A percentile compares a stretch with the other conserved stretches of the same genome.
These are phyloP conservation scores for Xerocomus cyaneibrunnescens DNA, from an alignment of 1,284 basidiomycete genomes.

Conservation along the genomic window DNA sequence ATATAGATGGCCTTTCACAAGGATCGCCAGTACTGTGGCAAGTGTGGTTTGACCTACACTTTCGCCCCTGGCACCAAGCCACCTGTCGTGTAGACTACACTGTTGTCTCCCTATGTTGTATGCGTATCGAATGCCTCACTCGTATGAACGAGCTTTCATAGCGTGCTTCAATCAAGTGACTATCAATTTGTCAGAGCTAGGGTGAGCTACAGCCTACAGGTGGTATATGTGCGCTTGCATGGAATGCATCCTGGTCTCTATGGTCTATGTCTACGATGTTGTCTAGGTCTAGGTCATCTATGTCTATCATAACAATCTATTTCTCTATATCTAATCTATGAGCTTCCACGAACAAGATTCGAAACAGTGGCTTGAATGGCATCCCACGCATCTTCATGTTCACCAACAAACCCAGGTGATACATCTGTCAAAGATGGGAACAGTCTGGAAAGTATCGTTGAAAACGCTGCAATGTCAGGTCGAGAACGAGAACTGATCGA, in stretches of 20 bases:
- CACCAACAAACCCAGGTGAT: constrained; percentile 17
- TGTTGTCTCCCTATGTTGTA: constrained; percentile 10
- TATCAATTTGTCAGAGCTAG: not conserved
- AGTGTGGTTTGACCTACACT: constrained; percentile 90
- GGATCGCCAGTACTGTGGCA: constrained; percentile 95
- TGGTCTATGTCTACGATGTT: constrained; percentile 2
- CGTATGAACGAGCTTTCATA: not conserved
- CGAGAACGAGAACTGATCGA: constrained; percentile 22
- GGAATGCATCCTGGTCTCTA: not conserved
- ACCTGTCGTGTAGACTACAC: constrained; percentile 52
- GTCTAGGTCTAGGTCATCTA: constrained; percentile 5
- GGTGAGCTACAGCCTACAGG: not conserved
- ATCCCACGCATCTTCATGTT: constrained; percentile 25
- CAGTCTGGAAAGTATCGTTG: constrained; percentile 9
- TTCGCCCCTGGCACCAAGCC: constrained; percentile 81
- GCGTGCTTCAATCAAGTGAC: not conserved
- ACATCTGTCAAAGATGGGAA: constrained; percentile 26
- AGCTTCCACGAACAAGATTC: not conserved
- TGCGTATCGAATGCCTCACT: constrained; percentile 5
- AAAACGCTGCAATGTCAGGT: constrained; percentile 17
- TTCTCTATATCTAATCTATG: not conserved
- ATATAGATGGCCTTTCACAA: constrained; percentile 90
- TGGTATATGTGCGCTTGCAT: not conserved
- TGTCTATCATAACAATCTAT: constrained; percentile 1
- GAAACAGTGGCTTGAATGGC: constrained; percentile 12